Evolutionary conservation across 257 asterid genomes (phyloP), one percentile per base, ranked within the genome.

Genomic region (Solanum corneliomulleri): DNA sequence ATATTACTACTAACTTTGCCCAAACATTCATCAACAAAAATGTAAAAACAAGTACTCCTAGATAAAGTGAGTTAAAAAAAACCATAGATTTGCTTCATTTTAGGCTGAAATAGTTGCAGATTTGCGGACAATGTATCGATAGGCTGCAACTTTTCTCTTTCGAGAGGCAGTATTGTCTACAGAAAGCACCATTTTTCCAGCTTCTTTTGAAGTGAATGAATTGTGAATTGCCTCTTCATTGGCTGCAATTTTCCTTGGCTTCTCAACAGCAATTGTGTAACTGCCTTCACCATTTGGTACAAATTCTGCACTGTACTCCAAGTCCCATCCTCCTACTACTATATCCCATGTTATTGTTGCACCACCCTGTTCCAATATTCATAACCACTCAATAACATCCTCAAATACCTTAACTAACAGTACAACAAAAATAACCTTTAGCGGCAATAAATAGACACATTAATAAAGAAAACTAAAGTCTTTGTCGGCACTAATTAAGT

Each of bases 311-410:
- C 93, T 89, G 88, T 96, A 96, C 20, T 95, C 98, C 87, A 95
- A 13, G 56, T 96, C 99, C 99, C 99, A 96, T 2, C 98, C 98
- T 85, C 98, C 98, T 13, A 95, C 98, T 75, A 96, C 98, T 76
- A 95, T 91, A 88, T 96, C 99, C 99, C 99, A 96, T 42, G 92
- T 86, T 85, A 96, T 95, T 8, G 93, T 91, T n/a, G 99, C 93
- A 47, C 97, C 96, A 2, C 18, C 95, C 99, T 39, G 25, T 16
- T 16, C 52, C 47, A 39, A 12, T n/a, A 31, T 45, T 76, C 68
- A 86, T 75, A n/a, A 45, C 58, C 31, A 33, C 60, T 52, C 45
- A 82, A 52, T 23, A 35, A 35, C 33, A n/a, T 84, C 27, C 39
- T 66, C 75, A 58, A 31, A 69, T 29, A 70, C 64, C 16, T 85